A percentile compares a stretch with the other conserved stretches of the same genome.
phyloP scores from a whole-genome alignment of 176 grass and related monocot genomes.

The Bonia amplexicaulis region DNA sequence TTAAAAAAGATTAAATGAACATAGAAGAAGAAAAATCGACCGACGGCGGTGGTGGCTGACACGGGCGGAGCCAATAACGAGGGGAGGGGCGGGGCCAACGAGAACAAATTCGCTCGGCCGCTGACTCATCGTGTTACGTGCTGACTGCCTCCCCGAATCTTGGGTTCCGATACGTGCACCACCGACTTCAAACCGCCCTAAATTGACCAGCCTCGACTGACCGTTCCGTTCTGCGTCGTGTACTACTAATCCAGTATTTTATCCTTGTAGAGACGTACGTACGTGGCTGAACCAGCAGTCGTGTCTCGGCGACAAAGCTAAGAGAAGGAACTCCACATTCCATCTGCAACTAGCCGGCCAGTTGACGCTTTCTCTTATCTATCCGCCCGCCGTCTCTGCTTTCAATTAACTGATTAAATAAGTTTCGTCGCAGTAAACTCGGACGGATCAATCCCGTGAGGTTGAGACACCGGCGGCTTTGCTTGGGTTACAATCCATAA shows the following conservation, averaged over 20 bases:
- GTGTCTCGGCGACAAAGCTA: neutral
- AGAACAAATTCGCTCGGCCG: neutral
- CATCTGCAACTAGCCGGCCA: neutral
- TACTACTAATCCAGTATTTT: neutral
- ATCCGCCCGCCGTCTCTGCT: neutral
- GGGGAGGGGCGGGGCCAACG: too few species aligned
- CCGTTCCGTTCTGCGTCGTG: neutral
- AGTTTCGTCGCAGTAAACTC: too few species aligned
- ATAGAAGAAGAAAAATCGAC: too few species aligned
- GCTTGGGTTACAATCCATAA: slow-evolving; percentile 39
- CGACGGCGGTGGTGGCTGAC: too few species aligned
- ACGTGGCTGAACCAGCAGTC: neutral
- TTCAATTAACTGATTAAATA: neutral
- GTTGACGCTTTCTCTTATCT: neutral
- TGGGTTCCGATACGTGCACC: neutral
- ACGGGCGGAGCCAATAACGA: too few species aligned
- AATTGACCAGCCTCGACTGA: neutral
- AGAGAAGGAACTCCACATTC: neutral
- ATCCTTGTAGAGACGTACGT: neutral
- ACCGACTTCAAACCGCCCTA: neutral
- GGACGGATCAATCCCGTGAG: neutral
- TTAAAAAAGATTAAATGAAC: too few species aligned
- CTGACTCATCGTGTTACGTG: neutral
- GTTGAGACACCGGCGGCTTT: slow-evolving; percentile 7
- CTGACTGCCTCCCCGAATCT: slow-evolving; percentile 5